These are phyloP conservation scores for Sphagnum contortum DNA, from an alignment of 225 moss, liverwort and hornwort genomes.

Conservation along the genomic window DNA sequence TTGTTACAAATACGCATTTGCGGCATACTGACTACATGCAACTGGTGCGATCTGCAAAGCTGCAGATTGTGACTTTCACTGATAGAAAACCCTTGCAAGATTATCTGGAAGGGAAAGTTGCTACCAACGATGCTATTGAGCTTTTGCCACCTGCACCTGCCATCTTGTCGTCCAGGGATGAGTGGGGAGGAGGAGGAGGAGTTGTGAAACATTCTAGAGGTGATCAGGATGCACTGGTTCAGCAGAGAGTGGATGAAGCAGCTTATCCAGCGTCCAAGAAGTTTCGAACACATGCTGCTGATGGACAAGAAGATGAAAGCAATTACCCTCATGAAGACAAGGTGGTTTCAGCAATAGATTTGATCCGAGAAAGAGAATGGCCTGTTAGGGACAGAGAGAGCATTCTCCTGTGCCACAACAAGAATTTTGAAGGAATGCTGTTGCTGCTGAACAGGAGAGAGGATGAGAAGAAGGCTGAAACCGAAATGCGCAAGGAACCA, in stretches of 20 bases:
- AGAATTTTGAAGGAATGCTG: slow-evolving; percentile 70
- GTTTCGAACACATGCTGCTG: slow-evolving; percentile 20
- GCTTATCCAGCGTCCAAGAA: slow-evolving; percentile 38
- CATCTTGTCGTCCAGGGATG: slow-evolving; percentile 20
- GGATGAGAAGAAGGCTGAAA: slow-evolving; percentile 66
- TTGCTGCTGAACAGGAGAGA: slow-evolving; percentile 49
- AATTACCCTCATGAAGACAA: slow-evolving; percentile 23
- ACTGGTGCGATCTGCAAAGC: slow-evolving; percentile 67
- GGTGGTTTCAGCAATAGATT: slow-evolving; percentile 44
- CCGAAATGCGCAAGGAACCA: slow-evolving; percentile 53
- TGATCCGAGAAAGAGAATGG: slow-evolving; percentile 78
- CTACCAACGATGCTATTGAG: slow-evolving; percentile 90
- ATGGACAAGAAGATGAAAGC: slow-evolving; percentile 34
- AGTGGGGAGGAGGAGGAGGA: slow-evolving; percentile 40
- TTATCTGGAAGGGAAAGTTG: slow-evolving; percentile 85
- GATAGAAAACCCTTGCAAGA: slow-evolving; percentile 94
- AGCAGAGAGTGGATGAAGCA: slow-evolving; percentile 25
- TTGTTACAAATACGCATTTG: slow-evolving; percentile 59
- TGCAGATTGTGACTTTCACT: slow-evolving; percentile 84
- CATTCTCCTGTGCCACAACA: slow-evolving; percentile 79
- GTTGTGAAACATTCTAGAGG: slow-evolving; percentile 12
- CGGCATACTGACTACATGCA: slow-evolving; percentile 93
- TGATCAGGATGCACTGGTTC: slow-evolving; percentile 41
- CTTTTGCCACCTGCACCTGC: slow-evolving; percentile 43
- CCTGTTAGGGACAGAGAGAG: slow-evolving; percentile 85